phyloP scores from a whole-genome alignment of 345 rosid species.

The Brassica juncea region DNA sequence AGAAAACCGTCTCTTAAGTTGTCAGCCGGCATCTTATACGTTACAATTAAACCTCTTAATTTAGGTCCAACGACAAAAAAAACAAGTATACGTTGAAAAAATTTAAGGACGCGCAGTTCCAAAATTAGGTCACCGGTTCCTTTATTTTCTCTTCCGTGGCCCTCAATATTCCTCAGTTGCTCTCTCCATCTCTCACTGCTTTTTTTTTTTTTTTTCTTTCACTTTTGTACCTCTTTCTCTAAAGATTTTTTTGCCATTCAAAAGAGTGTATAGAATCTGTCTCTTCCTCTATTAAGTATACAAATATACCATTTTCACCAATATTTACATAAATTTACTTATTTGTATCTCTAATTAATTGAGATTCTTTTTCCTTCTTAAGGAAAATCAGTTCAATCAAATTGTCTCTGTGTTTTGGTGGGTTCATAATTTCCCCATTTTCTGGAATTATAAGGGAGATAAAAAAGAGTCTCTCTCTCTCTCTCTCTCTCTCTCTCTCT shows the following conservation, averaged over 20 bases:
- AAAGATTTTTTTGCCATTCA: background rate
- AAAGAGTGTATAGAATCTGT: background rate
- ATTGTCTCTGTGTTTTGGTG: background rate
- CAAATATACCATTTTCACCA: constrained; percentile 15
- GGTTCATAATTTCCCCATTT: constrained; percentile 6
- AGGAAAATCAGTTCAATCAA: background rate
- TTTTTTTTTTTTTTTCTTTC: background rate
- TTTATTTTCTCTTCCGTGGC: constrained; percentile 27
- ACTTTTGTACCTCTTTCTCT: background rate
- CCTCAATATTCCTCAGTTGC: background rate
- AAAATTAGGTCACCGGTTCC: constrained; percentile 31
- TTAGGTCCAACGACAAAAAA: constrained; percentile 25
- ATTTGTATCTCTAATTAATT: constrained; percentile 1
- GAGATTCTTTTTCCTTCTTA: background rate
- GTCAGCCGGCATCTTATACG: background rate
- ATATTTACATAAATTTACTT: constrained; percentile 7
- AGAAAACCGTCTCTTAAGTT: constrained; percentile 9
- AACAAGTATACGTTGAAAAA: background rate
- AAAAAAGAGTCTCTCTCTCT: background rate
- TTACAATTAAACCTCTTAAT: constrained; percentile 5
- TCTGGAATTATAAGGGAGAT: constrained; percentile 19
- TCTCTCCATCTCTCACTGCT: constrained; percentile 4
- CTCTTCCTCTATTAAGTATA: constrained; percentile 1
- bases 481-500: background rate
- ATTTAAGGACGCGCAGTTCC: constrained; percentile 25